These are phyloP conservation scores for Lobosporangium transversale DNA, from an alignment of 192 early-diverging fungal genomes.

Conservation along the genomic window DNA sequence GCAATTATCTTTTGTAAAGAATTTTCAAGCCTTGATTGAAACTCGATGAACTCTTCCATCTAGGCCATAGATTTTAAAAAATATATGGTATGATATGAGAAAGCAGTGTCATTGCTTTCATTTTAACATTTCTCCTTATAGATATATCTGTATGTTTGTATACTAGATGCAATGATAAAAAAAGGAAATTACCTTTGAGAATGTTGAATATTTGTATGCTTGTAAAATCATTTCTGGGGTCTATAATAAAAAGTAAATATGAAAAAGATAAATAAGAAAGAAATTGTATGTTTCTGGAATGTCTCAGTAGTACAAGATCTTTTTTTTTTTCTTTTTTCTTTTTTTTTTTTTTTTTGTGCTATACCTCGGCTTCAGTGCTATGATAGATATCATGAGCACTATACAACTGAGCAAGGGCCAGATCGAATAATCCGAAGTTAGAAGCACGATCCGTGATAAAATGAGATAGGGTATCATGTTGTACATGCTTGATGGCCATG, in stretches of 20 bases:
- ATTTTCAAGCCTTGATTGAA: constrained; percentile 72
- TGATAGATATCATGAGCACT: constrained; percentile 79
- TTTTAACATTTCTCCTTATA: too few species aligned
- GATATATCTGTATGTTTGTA: too few species aligned
- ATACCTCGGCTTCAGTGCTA: constrained; percentile 79
- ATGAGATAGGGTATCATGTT: constrained; percentile 87
- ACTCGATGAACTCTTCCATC: constrained; percentile 88
- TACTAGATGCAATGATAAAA: too few species aligned
- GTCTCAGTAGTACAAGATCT: too few species aligned
- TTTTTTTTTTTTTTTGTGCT: too few species aligned
- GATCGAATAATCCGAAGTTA: constrained; percentile 59
- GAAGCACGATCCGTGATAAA: constrained; percentile 71
- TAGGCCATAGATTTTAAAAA: constrained; percentile 54
- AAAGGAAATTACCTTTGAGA: constrained; percentile 88
- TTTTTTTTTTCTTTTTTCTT: too few species aligned
- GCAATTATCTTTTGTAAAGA: constrained; percentile 82
- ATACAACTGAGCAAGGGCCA: constrained; percentile 64
- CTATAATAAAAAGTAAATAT: constrained; percentile 35
- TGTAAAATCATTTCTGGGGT: constrained; percentile 89
- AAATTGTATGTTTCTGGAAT: too few species aligned
- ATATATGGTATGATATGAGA: neutral
- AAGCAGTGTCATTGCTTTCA: neutral
- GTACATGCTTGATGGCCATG: constrained; percentile 92
- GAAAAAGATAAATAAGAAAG: too few species aligned
- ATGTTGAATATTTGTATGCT: constrained; percentile 85